Conservation (phyloP, 2,329 filamentous ascomycete genomes). For the Fusarium albidum region DNA sequence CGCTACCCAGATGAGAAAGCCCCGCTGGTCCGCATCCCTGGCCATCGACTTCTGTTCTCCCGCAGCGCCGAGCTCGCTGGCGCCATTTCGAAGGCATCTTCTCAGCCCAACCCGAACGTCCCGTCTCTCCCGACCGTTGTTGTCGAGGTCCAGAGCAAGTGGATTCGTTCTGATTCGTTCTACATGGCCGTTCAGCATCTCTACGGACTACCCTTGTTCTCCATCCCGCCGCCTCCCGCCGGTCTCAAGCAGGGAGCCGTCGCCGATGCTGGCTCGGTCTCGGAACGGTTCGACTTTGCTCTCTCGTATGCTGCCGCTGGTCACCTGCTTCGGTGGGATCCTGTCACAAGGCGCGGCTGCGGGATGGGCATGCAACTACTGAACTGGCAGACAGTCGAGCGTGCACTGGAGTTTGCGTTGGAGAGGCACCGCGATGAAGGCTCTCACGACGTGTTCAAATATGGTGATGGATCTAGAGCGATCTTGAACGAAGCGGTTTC, state of each 20-base stretch:
- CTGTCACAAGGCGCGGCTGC: slow-evolving; percentile 65
- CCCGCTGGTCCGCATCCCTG: slow-evolving; percentile 54
- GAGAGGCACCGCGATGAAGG: slow-evolving; percentile 46
- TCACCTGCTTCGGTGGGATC: slow-evolving; percentile 62
- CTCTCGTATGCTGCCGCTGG: slow-evolving; percentile 72
- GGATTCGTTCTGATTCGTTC: slow-evolving; percentile 64
- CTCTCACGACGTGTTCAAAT: slow-evolving; percentile 55
- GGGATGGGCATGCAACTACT: slow-evolving; percentile 66
- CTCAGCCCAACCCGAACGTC: slow-evolving; percentile 42
- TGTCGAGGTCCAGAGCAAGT: slow-evolving; percentile 60
- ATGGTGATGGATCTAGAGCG: slow-evolving; percentile 60
- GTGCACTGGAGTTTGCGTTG: slow-evolving; percentile 66
- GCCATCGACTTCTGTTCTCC: slow-evolving; percentile 64
- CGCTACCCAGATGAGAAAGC: slow-evolving; percentile 52
- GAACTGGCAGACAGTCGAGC: slow-evolving; percentile 70
- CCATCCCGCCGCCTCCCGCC: slow-evolving; percentile 42
- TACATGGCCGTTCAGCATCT: slow-evolving; percentile 65
- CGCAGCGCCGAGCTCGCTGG: slow-evolving; percentile 52
- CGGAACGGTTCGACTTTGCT: slow-evolving; percentile 61
- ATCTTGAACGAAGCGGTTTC: slow-evolving; percentile 64
- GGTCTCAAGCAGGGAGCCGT: slow-evolving; percentile 42
- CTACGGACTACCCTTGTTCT: slow-evolving; percentile 62
- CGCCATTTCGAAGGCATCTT: slow-evolving; percentile 39
- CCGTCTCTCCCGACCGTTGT: slow-evolving; percentile 43
- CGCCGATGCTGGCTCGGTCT: slow-evolving; percentile 48